A percentile compares a stretch with the other conserved stretches of the same genome.
phyloP scores from a whole-genome alignment of 75 land plant genomes.

The Larix kaempferi region DNA sequence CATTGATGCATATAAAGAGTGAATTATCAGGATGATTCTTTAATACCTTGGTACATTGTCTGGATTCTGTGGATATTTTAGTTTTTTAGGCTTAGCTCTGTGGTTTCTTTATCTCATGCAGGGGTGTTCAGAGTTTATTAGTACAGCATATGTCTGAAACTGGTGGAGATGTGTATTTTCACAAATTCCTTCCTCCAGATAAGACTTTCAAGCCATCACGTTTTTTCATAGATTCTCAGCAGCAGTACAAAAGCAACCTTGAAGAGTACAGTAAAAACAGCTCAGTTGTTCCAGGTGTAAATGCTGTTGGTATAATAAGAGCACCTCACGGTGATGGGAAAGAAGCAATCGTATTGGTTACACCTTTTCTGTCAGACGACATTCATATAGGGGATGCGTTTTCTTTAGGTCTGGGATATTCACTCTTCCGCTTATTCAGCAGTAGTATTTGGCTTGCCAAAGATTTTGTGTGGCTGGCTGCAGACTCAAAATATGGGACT shows the following conservation, averaged over 20 bases:
- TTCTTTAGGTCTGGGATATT: conserved; percentile 68
- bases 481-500: conserved; percentile 77
- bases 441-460: conserved; percentile 85
- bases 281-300: conserved; percentile 46
- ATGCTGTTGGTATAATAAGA: conserved; percentile 80
- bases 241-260: conserved; percentile 11
- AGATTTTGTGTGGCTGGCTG: conserved; percentile 89
- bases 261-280: conserved; percentile 14
- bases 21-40: too few species aligned
- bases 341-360: conserved; percentile 92
- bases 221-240: conserved; percentile 46
- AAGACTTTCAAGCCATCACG: conserved; percentile 56
- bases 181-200: conserved; percentile 48
- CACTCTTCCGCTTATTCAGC: conserved; percentile 62
- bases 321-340: conserved; percentile 94
- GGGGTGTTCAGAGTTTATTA: conserved; percentile 54
- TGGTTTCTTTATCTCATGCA: conserved; percentile 14
- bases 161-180: conserved; percentile 76
- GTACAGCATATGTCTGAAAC: conserved; percentile 50
- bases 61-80: too few species aligned
- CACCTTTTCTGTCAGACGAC: conserved; percentile 63
- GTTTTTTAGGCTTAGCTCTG: too few species aligned
- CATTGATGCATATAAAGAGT: too few species aligned
- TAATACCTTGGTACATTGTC: too few species aligned
- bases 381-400: conserved; percentile 42